phyloP scores from a whole-genome alignment of 306 rosid species.

The Geum urbanum region DNA sequence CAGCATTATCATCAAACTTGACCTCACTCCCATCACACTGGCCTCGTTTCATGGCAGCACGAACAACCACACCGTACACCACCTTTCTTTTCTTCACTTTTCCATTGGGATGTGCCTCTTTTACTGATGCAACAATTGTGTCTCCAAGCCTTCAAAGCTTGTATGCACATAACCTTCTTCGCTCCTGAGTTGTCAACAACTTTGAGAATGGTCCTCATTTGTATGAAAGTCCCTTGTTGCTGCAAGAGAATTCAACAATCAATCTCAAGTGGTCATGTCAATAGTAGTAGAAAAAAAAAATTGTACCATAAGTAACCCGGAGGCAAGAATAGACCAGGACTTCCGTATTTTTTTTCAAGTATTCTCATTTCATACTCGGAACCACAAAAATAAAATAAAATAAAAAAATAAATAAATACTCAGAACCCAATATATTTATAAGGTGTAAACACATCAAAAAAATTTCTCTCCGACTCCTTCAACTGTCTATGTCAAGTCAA shows the following conservation, averaged over 20 bases:
- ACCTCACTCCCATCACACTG: conserved; percentile 91
- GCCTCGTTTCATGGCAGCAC: conserved; percentile 69
- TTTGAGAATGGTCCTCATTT: conserved; percentile 91
- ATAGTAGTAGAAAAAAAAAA: too few relatives aligned
- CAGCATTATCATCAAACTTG: conserved; percentile 81
- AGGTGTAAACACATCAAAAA: too few relatives aligned
- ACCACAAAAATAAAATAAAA: too few relatives aligned
- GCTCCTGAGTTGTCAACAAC: conserved; percentile 87
- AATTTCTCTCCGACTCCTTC: not conserved
- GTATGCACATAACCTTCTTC: conserved; percentile 90
- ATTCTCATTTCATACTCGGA: too few relatives aligned
- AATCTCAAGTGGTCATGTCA: not conserved
- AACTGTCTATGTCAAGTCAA: not conserved
- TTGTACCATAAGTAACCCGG: too few relatives aligned
- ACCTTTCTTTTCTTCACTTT: conserved; percentile 71
- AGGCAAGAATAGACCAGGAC: too few relatives aligned
- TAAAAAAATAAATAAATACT: too few relatives aligned
- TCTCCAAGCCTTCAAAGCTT: conserved; percentile 86
- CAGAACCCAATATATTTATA: too few relatives aligned
- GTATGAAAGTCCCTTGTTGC: conserved; percentile 80
- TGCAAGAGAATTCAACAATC: conserved; percentile 26
- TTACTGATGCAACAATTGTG: conserved; percentile 81
- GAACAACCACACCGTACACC: conserved; percentile 63
- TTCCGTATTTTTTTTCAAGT: too few relatives aligned
- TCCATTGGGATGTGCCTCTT: conserved; percentile 89